Evolutionary conservation across 192 early-diverging fungal species (phyloP), one percentile per base, ranked within the genome.

Genomic region (Ambispora gerdemannii): DNA sequence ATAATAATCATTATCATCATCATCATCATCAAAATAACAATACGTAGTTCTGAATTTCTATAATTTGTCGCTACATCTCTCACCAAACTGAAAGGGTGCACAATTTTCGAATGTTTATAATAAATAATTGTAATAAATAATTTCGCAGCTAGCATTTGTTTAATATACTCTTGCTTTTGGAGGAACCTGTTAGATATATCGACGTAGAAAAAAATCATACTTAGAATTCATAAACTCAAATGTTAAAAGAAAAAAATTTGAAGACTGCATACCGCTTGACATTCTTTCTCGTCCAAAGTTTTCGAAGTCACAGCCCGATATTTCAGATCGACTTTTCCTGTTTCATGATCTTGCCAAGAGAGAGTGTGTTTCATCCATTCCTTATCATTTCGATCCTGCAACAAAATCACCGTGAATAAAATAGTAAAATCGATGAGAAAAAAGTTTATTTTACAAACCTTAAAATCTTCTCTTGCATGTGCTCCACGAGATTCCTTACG

Each of bases 361-460:
- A 98, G 85, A 64, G 94, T 95, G 86, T 98, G 97, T 88, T 97
- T 97, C 94, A 96, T 95, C 95, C 94, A 98, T 74, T 94, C 83
- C 63, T 82, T 77, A 78, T 98, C 97, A 82, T 96, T 87, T 77
- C 95, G 93, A 4, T 88, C 88, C 50, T 72, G 24, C 24, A 72
- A 24, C 64, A 20, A 33, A 49, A 55, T n/a, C 13, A 53, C 25
- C 25, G 33, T 17, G 0, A n/a, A 33, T 55, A 19, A 30, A 1
- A 2, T 32, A 55, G 25, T 13, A 52, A 4, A 69, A 20, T 55
- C 22, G 19, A 10, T 32, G 1, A 4, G 35, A 1, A 43, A 43
- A 43, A 6, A 6, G 7, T 10, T 43, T 10, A 43, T 43, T 43
- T 43, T 19, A 53, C 8, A 15, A 8, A 78, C 82, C 58, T 83